Evolutionary conservation across 805 yeast genomes (phyloP).

Genomic region (Diddensiella santjacobensis): DNA sequence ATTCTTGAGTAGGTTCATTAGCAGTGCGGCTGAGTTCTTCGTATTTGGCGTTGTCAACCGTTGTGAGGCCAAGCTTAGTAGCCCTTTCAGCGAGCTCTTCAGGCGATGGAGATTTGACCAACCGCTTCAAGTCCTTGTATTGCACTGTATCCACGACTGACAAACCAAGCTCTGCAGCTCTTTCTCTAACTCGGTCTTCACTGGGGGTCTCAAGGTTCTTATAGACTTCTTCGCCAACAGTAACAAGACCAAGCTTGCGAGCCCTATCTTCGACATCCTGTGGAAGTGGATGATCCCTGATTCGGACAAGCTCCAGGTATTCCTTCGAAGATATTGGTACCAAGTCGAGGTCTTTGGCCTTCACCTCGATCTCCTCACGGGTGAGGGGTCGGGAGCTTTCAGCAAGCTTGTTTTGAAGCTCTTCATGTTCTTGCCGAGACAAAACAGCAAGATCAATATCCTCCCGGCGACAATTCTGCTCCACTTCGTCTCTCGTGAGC

Average conservation of each 20-base stretch:
- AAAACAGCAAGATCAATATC: not conserved
- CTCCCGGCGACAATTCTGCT: conserved; percentile 7
- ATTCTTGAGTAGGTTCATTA: conserved; percentile 18
- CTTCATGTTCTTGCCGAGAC: not conserved
- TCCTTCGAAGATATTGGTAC: conserved; percentile 24
- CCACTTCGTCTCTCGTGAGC: conserved; percentile 16
- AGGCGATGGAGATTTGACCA: conserved; percentile 20
- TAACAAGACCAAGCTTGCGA: conserved; percentile 21
- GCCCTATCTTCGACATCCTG: conserved; percentile 13
- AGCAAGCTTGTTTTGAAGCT: not conserved
- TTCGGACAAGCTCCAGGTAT: conserved; percentile 14
- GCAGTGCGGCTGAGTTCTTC: conserved; percentile 17
- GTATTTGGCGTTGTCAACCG: conserved; percentile 25
- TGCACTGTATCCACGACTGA: conserved; percentile 34
- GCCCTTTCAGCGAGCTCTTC: conserved; percentile 24
- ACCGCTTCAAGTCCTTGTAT: conserved; percentile 25
- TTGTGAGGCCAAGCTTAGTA: conserved; percentile 20
- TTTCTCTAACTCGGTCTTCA: conserved; percentile 19
- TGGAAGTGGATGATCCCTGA: conserved; percentile 16
- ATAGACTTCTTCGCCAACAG: conserved; percentile 23
- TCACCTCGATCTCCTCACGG: conserved; percentile 18
- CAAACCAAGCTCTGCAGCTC: conserved; percentile 30
- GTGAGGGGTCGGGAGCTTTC: conserved; percentile 12
- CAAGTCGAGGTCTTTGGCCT: conserved; percentile 26
- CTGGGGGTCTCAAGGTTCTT: conserved; percentile 15